Percentiles rank a stretch among this genome's conserved stretches.
phyloP scores from a whole-genome alignment of 2,329 filamentous ascomycete genomes.

The Trichoderma brevicompactum region DNA sequence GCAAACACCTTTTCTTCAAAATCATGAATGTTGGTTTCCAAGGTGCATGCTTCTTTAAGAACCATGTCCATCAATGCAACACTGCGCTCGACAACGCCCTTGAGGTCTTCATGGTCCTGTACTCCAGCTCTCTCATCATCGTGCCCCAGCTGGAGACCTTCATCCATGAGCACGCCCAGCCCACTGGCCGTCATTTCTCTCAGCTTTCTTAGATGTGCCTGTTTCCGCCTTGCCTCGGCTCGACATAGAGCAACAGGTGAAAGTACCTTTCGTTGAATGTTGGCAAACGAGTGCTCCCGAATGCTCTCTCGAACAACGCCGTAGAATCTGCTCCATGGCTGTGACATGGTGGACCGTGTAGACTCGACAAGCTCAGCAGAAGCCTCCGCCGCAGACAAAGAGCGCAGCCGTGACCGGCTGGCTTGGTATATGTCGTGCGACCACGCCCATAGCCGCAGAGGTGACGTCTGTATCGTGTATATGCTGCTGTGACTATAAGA shows the following conservation, averaged over 20 bases:
- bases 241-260: conserved; percentile 78
- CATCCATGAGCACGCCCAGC: conserved; percentile 83
- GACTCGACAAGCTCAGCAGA: conserved; percentile 44
- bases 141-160: conserved; percentile 72
- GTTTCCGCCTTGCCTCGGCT: conserved; percentile 75
- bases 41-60: conserved; percentile 68
- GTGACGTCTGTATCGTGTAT: conserved; percentile 86
- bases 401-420: conserved; percentile 53
- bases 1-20: conserved; percentile 70
- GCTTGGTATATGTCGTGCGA: conserved; percentile 71
- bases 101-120: conserved; percentile 60
- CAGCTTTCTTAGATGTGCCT: conserved; percentile 70
- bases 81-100: conserved; percentile 76
- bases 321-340: conserved; percentile 74
- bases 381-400: conserved; percentile 38
- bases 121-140: conserved; percentile 61
- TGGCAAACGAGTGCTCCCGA: conserved; percentile 69
- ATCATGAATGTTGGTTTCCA: conserved; percentile 65
- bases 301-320: conserved; percentile 76
- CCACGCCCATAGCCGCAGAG: conserved; percentile 74
- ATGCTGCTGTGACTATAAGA: conserved; percentile 79
- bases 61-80: conserved; percentile 87
- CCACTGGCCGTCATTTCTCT: conserved; percentile 83
- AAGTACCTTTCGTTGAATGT: conserved; percentile 72
- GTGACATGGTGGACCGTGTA: conserved; percentile 48